A percentile compares a stretch with the other conserved stretches of the same genome.
These are phyloP conservation scores for Centaurea solstitialis DNA, from an alignment of 129 eudicot genomes.

Conservation along the genomic window DNA sequence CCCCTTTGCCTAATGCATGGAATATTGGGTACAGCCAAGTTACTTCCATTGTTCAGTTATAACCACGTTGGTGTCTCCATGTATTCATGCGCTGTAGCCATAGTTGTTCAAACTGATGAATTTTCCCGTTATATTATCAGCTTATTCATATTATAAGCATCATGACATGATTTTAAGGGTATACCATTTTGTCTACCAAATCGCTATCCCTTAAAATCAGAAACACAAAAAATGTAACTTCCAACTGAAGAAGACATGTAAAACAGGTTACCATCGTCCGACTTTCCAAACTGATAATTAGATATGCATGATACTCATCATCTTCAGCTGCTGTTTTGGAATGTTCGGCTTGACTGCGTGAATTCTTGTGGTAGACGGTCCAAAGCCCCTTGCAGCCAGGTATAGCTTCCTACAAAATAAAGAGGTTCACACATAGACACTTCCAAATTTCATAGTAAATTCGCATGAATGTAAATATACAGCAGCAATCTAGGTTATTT, in stretches of 20 bases:
- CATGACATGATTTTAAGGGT: conserved; percentile 8
- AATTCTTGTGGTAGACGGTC: conserved; percentile 97
- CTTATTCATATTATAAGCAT: conserved; percentile 8
- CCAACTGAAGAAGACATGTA: conserved; percentile 3
- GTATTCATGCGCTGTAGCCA: neutral
- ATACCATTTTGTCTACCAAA: neutral
- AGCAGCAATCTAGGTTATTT: conserved; percentile 3
- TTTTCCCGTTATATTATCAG: conserved; percentile 1
- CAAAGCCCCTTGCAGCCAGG: conserved; percentile 97
- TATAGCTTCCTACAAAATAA: conserved; percentile 66
- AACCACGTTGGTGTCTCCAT: neutral
- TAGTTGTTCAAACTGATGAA: neutral
- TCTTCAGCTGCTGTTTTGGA: conserved; percentile 69
- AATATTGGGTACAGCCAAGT: neutral
- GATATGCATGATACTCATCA: conserved; percentile 94
- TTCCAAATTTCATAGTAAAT: neutral
- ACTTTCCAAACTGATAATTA: conserved; percentile 88
- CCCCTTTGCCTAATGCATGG: neutral
- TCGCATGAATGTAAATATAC: neutral
- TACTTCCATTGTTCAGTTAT: neutral
- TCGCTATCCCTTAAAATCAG: neutral
- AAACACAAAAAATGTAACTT: conserved; percentile 12
- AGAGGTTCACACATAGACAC: neutral
- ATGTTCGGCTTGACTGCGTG: conserved; percentile 77
- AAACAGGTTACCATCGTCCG: conserved; percentile 82